Evolutionary conservation across 805 yeast species (phyloP), one percentile per base, ranked within the genome.

Genomic region (Saturnispora galanensis): DNA sequence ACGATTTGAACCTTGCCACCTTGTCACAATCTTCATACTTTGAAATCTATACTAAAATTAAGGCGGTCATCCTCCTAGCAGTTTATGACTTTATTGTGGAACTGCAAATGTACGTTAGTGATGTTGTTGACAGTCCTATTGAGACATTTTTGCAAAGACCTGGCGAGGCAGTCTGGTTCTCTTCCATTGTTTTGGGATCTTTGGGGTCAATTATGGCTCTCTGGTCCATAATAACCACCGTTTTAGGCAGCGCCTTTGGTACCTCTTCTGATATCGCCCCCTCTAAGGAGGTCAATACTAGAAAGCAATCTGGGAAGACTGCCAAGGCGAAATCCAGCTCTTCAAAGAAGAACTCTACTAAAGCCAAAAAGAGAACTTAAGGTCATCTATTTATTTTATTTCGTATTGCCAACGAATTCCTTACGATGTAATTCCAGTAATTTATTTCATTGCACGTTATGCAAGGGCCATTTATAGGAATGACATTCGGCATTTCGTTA

Each of bases 141-240:
- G 54, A 52, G 11, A 67, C 76, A 1, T 51, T 78, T 21, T 48
- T 63, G 26, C 56, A 60, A 17, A 67, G 73, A 49, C 83, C 83
- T 2, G 59, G 68, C 36, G 77, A 73, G 51, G 75, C 75, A 40
- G 63, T 73, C 13, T 55, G 70, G 30, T 77, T 74, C 54, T 64
- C 74, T 26, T 63, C 68, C 12, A 60, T 65, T 13, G 59, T 72
- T 36, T 59, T 76, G 13, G 48, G 68, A 12, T 45, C 62, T 2
- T 61, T 74, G 40, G 64, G 76, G 5, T 39, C 75, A 11, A 37
- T 50, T 12, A 66, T 77, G 52, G 76, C 74, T 3, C 7, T 65
- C 1, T 58, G 69, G 56, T 70, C 74, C 11, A 59, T 66, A 9
- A 6, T 70, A 12, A 47, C 61, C 41, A 32, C 34, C 11, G 8